Evolutionary conservation across 106 monocot species (phyloP).

Genomic region (Alisma plantagoaquatica): DNA sequence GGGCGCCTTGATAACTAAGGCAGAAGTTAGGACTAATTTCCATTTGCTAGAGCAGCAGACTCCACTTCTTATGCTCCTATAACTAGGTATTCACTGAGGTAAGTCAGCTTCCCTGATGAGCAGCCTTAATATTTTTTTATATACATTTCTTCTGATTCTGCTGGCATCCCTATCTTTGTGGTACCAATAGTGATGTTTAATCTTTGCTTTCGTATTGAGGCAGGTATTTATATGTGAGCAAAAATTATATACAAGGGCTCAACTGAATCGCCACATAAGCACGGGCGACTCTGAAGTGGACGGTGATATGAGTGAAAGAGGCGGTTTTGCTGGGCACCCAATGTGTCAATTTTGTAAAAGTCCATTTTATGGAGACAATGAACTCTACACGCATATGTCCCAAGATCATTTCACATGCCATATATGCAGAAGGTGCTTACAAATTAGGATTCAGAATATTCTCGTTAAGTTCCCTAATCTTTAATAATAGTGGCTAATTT

Average conservation of each 20-base stretch:
- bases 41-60: no score
- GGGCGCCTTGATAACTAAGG: no score
- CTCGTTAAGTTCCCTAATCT: neutral
- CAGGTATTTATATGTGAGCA: conserved; percentile 98
- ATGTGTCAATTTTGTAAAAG: conserved; percentile 83
- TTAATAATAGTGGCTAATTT: neutral
- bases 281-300: conserved; percentile 91
- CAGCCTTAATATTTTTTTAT: no score
- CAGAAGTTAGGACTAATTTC: no score
- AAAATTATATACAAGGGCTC: conserved; percentile 82
- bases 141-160: no score
- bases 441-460: neutral
- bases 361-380: conserved; percentile 96
- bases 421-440: conserved; percentile 95
- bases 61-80: no score
- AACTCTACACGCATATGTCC: conserved; percentile 91
- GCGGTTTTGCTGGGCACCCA: conserved; percentile 94
- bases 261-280: conserved; percentile 64
- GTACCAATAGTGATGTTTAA: no score
- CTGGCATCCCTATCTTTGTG: no score
- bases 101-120: no score
- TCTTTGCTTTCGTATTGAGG: neutral
- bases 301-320: conserved; percentile 78
- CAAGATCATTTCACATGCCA: conserved; percentile 91
- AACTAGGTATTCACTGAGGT: no score